Conservation (phyloP, 2,329 filamentous ascomycete species). For the Dryadomyces quercus-mongolicae region DNA sequence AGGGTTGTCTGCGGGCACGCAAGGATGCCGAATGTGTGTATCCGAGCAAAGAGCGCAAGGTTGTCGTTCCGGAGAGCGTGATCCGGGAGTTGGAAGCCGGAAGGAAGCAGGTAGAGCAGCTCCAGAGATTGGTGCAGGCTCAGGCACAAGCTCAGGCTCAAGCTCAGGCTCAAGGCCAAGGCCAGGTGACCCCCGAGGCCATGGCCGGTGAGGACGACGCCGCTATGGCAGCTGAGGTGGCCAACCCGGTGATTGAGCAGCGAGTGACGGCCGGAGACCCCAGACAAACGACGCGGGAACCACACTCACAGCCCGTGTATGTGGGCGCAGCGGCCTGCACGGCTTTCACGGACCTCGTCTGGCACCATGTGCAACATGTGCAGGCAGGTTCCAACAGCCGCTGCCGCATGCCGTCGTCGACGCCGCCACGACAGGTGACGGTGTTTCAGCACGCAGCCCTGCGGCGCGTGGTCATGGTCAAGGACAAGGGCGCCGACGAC, state of each 20-base stretch:
- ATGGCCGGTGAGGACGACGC: neutral
- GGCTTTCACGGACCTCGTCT: conserved; percentile 1
- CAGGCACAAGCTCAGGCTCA: neutral
- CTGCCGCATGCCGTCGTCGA: neutral
- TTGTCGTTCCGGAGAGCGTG: neutral
- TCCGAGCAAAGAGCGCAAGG: neutral
- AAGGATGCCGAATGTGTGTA: neutral
- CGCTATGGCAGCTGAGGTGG: neutral
- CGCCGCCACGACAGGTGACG: neutral
- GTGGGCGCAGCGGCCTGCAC: conserved; percentile 1
- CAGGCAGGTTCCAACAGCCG: too few species aligned
- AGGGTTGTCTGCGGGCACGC: neutral
- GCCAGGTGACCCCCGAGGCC: neutral
- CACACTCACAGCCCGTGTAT: neutral
- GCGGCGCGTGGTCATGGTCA: neutral
- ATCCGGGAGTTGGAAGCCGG: neutral
- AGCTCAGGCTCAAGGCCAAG: neutral
- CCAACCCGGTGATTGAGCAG: conserved; percentile 1
- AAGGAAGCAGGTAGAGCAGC: neutral
- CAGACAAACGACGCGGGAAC: too few species aligned
- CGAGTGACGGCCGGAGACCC: neutral
- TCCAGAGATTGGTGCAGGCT: neutral
- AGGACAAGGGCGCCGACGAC: neutral
- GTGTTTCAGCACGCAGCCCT: neutral
- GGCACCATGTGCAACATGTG: neutral